Evolutionary conservation across 768 basidiomycete genomes (phyloP).

Genomic region (Collybiopsis confluens): DNA sequence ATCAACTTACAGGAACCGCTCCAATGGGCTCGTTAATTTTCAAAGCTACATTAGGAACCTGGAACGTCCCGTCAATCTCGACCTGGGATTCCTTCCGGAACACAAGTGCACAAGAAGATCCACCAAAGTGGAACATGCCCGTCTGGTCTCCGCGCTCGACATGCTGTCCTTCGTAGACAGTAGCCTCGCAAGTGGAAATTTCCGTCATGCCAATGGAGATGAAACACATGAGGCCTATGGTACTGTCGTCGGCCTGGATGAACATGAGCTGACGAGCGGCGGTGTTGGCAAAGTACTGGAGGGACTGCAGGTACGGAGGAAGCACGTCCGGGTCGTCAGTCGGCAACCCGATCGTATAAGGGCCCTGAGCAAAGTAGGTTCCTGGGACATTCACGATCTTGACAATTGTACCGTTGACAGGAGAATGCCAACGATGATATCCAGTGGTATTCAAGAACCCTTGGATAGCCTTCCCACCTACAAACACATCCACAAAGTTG

Average conservation of each 20-base stretch:
- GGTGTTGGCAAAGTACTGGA: no score
- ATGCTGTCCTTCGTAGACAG: conserved; percentile 34
- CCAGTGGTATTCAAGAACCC: conserved; percentile 41
- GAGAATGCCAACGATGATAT: conserved; percentile 52
- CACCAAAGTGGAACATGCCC: conserved; percentile 54
- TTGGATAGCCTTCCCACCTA: conserved; percentile 40
- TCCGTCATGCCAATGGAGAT: conserved; percentile 47
- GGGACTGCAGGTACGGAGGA: conserved; percentile 2
- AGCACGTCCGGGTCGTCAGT: neutral
- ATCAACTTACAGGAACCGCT: no score
- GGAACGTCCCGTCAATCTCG: no score
- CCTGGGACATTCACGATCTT: conserved; percentile 34
- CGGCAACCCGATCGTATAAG: conserved; percentile 13
- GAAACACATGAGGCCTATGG: conserved; percentile 36
- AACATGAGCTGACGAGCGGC: conserved; percentile 18
- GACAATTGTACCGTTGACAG: conserved; percentile 32
- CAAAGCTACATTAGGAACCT: no score
- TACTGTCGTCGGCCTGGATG: conserved; percentile 33
- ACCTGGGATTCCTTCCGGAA: conserved; percentile 1
- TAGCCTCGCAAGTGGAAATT: conserved; percentile 43
- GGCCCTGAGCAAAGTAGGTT: conserved; percentile 33
- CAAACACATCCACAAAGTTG: conserved; percentile 31
- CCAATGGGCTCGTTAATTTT: no score
- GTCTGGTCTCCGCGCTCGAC: conserved; percentile 43
- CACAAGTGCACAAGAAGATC: conserved; percentile 23